Evolutionary conservation across 176 grass and related monocot species (phyloP), one percentile per base, ranked within the genome.

Genomic region (Hordeum marinum): DNA sequence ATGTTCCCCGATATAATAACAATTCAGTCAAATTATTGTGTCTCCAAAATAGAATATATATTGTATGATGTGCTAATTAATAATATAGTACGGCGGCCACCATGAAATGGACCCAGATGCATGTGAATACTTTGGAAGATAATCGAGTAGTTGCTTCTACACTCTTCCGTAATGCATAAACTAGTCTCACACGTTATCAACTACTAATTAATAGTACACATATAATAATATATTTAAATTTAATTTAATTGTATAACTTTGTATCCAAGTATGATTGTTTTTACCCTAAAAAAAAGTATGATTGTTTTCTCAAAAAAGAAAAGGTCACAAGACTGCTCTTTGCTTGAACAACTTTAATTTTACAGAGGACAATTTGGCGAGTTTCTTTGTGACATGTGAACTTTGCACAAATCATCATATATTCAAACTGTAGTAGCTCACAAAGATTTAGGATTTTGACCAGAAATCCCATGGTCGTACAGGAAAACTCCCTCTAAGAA

Each of bases 1-100:
- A 52, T 83, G 84, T n/a, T 17, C 74, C 66, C 27, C 11, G 7
- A 20, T 75, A 60, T 68, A 87, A 84, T 74, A 83, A 61, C 48
- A 83, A 40, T 83, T 83, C 68, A 69, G 80, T 90, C 89, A 90
- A 87, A 84, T 90, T 90, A 80, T 55, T 55, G 52, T 18, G 75
- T 40, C 45, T 57, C 55, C 13, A 48, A 73, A 78, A 65, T 9
- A 24, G 65, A 62, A 8, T 41, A 61, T 15, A 31, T 73, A 57
- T 81, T 50, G 32, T 48, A 72, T 65, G 35, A 42, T 69, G 25
- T 27, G 36, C 80, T 40, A 17, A 55, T 31, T 68, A 29, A 55
- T 24, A 79, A 67, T 85, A 65, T 63, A 75, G 39, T 29, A 68
- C 25, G 70, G 41, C 43, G 39, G 46, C 74, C 50, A 82, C 60